Evolutionary conservation across 179 eudicot genomes (phyloP).

Genomic region (Beta macrorhiza): DNA sequence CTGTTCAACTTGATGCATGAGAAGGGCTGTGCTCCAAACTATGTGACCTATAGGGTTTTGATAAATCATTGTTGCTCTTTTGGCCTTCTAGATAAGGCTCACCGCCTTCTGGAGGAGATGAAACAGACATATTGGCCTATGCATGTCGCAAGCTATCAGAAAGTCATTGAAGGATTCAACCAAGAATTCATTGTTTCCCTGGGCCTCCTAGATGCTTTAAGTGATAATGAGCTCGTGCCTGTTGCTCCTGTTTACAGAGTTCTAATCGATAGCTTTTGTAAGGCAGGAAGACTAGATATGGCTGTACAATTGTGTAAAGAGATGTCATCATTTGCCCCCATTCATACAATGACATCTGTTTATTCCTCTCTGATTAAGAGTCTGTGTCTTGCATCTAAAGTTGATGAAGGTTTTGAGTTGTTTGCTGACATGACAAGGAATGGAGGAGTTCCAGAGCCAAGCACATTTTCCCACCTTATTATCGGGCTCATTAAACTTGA

Average conservation of each 20-base stretch:
- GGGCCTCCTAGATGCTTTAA: constrained; percentile 59
- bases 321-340: constrained; percentile 40
- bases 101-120: constrained; percentile 77
- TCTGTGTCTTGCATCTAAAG: constrained; percentile 58
- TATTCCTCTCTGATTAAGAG: constrained; percentile 65
- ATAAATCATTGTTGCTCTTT: constrained; percentile 67
- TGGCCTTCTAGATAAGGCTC: constrained; percentile 77
- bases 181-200: constrained; percentile 59
- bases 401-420: constrained; percentile 69
- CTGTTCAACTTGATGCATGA: constrained; percentile 58
- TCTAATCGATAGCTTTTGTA: constrained; percentile 70
- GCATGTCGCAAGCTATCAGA: constrained; percentile 58
- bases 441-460: constrained; percentile 62
- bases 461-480: constrained; percentile 49
- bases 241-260: constrained; percentile 60
- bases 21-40: constrained; percentile 84
- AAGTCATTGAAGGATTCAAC: constrained; percentile 84
- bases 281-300: constrained; percentile 68
- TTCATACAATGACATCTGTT: constrained; percentile 33
- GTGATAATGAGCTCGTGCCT: constrained; percentile 46
- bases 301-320: constrained; percentile 72
- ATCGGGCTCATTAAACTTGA: constrained; percentile 58
- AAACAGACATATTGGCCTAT: constrained; percentile 90
- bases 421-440: constrained; percentile 53
- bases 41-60: constrained; percentile 71